Conservation (phyloP, 2,329 filamentous ascomycete species). For the Biscogniauxia sp. region DNA sequence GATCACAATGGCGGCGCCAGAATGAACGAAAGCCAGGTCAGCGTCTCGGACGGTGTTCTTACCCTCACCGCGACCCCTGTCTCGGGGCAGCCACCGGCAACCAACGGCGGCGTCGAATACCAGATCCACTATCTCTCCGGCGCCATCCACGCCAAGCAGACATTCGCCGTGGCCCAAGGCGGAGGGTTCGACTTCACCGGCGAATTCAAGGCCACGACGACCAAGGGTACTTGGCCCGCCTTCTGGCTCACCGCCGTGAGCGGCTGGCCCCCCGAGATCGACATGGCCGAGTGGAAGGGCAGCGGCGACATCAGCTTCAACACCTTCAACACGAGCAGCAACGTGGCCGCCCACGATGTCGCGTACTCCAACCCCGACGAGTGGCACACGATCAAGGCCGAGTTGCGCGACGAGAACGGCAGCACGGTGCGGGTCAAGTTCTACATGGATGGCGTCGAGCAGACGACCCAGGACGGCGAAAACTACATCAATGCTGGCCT, state of each 20-base stretch:
- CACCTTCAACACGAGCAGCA: conserved; percentile 35
- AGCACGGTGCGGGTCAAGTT: conserved; percentile 40
- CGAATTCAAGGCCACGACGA: conserved; percentile 38
- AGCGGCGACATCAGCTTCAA: conserved; percentile 41
- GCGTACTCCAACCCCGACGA: conserved; percentile 35
- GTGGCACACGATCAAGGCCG: conserved; percentile 40
- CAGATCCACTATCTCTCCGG: conserved; percentile 37
- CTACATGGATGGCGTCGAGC: conserved; percentile 39
- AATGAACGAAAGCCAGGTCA: conserved; percentile 8
- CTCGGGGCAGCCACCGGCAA: conserved; percentile 22
- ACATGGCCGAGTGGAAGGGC: conserved; percentile 49
- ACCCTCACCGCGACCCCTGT: conserved; percentile 37
- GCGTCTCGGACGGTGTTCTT: conserved; percentile 28
- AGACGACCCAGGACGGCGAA: conserved; percentile 41
- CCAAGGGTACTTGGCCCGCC: conserved; percentile 39
- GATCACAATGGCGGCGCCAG: conserved; percentile 12
- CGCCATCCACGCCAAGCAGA: conserved; percentile 40
- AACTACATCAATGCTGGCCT: conserved; percentile 37
- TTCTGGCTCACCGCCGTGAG: conserved; percentile 45
- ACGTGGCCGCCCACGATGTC: conserved; percentile 37
- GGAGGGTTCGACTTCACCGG: conserved; percentile 40
- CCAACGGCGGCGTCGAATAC: conserved; percentile 10
- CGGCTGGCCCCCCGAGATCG: conserved; percentile 47
- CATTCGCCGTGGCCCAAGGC: conserved; percentile 37
- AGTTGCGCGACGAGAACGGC: conserved; percentile 41